phyloP scores from a whole-genome alignment of 495 filamentous ascomycete genomes.

The Penicilliopsis zonata region DNA sequence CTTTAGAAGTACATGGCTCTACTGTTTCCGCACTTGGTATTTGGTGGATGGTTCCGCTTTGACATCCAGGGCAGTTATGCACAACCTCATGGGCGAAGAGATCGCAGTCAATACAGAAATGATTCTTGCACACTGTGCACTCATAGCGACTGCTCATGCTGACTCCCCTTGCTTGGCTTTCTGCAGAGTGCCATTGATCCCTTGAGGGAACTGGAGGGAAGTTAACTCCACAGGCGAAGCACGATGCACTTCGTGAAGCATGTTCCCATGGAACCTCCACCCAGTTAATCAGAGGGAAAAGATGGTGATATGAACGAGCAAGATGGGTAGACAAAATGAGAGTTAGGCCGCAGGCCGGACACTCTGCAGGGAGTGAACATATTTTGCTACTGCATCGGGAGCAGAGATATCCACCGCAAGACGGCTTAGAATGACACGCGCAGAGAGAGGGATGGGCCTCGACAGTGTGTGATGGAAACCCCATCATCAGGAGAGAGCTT shows the following conservation, averaged over 20 bases:
- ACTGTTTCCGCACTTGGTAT: not conserved
- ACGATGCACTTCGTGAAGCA: slow-evolving; percentile 35
- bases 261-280: slow-evolving; percentile 74
- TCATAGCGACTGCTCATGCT: slow-evolving; percentile 83
- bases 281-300: slow-evolving; percentile 90
- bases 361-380: slow-evolving; percentile 83
- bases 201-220: slow-evolving; percentile 38
- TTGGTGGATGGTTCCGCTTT: slow-evolving; percentile 36
- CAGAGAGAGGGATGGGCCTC: slow-evolving; percentile 66
- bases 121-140: slow-evolving; percentile 69
- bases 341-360: slow-evolving; percentile 84
- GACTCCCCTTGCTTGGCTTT: slow-evolving; percentile 43
- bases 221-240: slow-evolving; percentile 37
- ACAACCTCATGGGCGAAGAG: slow-evolving; percentile 85
- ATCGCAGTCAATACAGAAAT: slow-evolving; percentile 98
- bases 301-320: slow-evolving; percentile 87
- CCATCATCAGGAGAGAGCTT: slow-evolving; percentile 89
- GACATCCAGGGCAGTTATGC: slow-evolving; percentile 93
- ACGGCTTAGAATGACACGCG: slow-evolving; percentile 80
- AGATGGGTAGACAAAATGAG: slow-evolving; percentile 93
- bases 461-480: slow-evolving; percentile 87
- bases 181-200: slow-evolving; percentile 22
- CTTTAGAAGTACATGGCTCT: slow-evolving; percentile 3
- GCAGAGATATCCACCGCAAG: slow-evolving; percentile 81
- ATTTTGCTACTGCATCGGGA: slow-evolving; percentile 82